These are phyloP conservation scores for Filobasidium wieringae DNA, from an alignment of 768 basidiomycete species.

Conservation along the genomic window DNA sequence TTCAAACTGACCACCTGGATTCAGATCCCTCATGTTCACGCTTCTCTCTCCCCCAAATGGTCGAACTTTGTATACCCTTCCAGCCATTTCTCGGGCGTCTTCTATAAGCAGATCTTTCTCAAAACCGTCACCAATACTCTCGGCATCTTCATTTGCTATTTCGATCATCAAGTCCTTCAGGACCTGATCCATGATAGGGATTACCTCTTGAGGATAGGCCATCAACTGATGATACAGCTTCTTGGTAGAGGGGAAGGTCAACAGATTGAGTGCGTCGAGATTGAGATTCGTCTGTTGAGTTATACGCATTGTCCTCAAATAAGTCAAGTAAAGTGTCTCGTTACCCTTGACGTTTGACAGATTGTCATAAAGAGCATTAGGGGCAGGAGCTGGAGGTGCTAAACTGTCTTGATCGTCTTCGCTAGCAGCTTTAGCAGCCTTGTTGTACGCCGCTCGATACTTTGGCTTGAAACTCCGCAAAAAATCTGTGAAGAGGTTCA, in stretches of 20 bases:
- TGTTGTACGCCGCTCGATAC: conserved; percentile 62
- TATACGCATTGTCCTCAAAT: conserved; percentile 71
- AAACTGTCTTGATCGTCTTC: conserved; percentile 28
- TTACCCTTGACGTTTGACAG: conserved; percentile 26
- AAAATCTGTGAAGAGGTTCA: conserved; percentile 81
- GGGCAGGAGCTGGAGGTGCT: conserved; percentile 23
- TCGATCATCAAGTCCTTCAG: conserved; percentile 87
- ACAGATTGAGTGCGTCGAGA: conserved; percentile 71
- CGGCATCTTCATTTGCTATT: conserved; percentile 60
- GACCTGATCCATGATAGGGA: conserved; percentile 94
- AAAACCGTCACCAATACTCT: conserved; percentile 46
- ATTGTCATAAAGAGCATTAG: conserved; percentile 34
- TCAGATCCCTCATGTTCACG: conserved; percentile 87
- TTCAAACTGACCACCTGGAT: conserved; percentile 61
- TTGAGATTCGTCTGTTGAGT: conserved; percentile 91
- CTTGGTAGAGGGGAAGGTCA: conserved; percentile 69
- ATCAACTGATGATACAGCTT: conserved; percentile 73
- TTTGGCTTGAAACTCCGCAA: conserved; percentile 85
- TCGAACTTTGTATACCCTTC: conserved; percentile 78
- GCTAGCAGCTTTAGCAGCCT: conserved; percentile 25
- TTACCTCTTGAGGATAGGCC: conserved; percentile 92
- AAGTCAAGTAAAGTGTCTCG: conserved; percentile 56
- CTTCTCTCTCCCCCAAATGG: conserved; percentile 62
- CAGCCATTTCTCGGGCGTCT: conserved; percentile 79
- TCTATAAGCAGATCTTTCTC: conserved; percentile 49